Base-by-base conservation (phyloP, 345 rosid species). In the Bruguiera parviflora region DNA sequence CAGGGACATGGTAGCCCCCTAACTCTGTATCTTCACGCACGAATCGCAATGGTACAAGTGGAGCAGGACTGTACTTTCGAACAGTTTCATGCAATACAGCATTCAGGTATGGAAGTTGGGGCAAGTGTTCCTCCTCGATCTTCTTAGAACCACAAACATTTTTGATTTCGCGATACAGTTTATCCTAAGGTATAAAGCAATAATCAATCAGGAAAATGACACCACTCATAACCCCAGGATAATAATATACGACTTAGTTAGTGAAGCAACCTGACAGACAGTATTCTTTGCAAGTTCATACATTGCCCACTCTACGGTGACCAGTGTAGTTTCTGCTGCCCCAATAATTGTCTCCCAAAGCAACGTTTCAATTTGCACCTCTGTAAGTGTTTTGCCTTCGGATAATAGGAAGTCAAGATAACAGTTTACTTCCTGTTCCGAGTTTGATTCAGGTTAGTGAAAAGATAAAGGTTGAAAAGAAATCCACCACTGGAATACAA, bases 231-330 rank as follows among this genome's bases (percentile, higher is more conserved):
- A 5, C 8, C 8, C 28, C 13, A 24, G 13, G 43, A 18, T 0
- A 20, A 24, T 49, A 59, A 1, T 22, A 1, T 25, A 10, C n/a
- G n/a, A 52, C 32, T 24, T 58, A 49, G 53, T 18, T 39, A 49
- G 6, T 35, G 28, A 62, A 65, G 29, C 37, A 65, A 86, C 93
- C 89, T 88, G 98, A 1, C 76, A 76, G 29, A n/a, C 67, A 28
- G 80, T 85, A 75, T 86, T 78, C 69, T 84, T 91, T 7, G 96
- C 96, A 5, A 92, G 96, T 69, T 92, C 92, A 63, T 86, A 86
- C n/a, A 89, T 71, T 0, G 96, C 96, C 96, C 98, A 94, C 80
- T 91, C 98, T 16, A 92, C 74, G 67, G 93, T 66, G 25, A 92
- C 92, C 84, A 88, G 61, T 68, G 92, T 87, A 24, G 97, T 87